These are phyloP conservation scores for Neurospora cerealis DNA, from an alignment of 495 filamentous ascomycete genomes.

Conservation along the genomic window DNA sequence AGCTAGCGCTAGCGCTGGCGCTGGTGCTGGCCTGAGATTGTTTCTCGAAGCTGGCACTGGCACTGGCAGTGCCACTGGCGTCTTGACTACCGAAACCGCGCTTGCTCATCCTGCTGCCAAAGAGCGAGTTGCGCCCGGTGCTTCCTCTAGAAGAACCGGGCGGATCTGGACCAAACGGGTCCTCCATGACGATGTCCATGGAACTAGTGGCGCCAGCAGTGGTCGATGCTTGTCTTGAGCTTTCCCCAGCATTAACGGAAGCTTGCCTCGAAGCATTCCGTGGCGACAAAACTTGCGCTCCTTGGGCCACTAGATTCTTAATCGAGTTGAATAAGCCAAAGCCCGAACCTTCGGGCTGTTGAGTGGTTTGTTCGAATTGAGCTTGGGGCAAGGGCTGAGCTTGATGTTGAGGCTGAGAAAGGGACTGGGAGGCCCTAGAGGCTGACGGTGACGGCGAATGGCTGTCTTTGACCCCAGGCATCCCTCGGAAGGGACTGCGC, in stretches of 20 bases:
- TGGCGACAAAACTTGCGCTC: conserved; percentile 19
- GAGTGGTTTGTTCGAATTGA: not conserved
- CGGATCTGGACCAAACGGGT: conserved; percentile 25
- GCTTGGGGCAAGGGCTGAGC: not conserved
- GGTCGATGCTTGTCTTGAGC: not conserved
- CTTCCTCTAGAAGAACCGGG: conserved; percentile 8
- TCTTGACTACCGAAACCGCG: not conserved
- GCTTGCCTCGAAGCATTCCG: conserved; percentile 1
- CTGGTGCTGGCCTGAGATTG: not conserved
- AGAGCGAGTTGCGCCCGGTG: conserved; percentile 12
- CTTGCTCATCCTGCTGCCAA: conserved; percentile 6
- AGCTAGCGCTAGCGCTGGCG: not conserved
- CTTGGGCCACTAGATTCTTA: conserved; percentile 16
- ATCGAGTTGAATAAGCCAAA: conserved; percentile 15
- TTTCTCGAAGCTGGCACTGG: not conserved
- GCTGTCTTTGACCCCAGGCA: conserved; percentile 21
- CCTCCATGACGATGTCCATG: conserved; percentile 10
- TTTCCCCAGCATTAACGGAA: not conserved
- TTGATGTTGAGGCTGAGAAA: not conserved
- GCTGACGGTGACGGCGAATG: conserved; percentile 16
- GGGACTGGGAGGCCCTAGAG: conserved; percentile 1
- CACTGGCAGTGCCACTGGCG: not conserved
- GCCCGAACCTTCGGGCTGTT: conserved; percentile 14
- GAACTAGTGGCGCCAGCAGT: not conserved
- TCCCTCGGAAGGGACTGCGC: conserved; percentile 42